Base-by-base conservation (phyloP, 495 filamentous ascomycete genomes). In the Aspergillus panamensis region DNA sequence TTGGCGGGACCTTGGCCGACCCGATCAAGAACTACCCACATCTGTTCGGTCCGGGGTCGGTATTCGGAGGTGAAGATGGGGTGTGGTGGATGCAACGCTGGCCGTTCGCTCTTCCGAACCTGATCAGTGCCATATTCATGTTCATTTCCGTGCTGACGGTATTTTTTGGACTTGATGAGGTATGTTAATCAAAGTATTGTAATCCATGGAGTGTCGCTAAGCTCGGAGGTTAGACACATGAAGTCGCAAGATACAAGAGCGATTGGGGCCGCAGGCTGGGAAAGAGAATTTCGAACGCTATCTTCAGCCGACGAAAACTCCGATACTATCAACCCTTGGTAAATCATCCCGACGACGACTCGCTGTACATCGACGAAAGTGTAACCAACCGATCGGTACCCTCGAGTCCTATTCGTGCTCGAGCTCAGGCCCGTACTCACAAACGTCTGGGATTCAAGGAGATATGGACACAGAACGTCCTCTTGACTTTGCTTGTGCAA, bases 1-100 rank as follows among this genome's bases (percentile, higher is more conserved):
- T 89, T 2, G 89, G 89, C 16, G 90, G 90, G 12, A 68, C 84
- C 29, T 70, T 92, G 49, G 87, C 89, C 6, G 88, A 94, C 66
- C 90, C 90, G 0, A 79, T 83, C 1, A 75, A 74, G 3, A 86
- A 76, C 37, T 81, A 86, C 58, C 85, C 89, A 1, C 69, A 73
- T 14, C 32, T 92, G 0, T 92, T 92, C 61, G 88, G 89, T 6
- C 77, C 79, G 0, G 76, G 77, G 3, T 83, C 82, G 4, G 13
- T 76, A 1, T 66, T 77, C 44, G 80, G 76, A 13, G 75, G 79
- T 2, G 66, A 80, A 60, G 60, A 78, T 21, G 83, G 84, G 2
- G 77, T 85, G 3, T 68, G 68, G 61, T 88, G 85, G 85, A 81
- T 86, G 80, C 66, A 66, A 44, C 76, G 68, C 40, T 87, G 77